Percentiles rank a stretch among this genome's conserved stretches.
Conservation (phyloP, 495 filamentous ascomycete genomes). For the Pseudoneurospora amorphoporcata region DNA sequence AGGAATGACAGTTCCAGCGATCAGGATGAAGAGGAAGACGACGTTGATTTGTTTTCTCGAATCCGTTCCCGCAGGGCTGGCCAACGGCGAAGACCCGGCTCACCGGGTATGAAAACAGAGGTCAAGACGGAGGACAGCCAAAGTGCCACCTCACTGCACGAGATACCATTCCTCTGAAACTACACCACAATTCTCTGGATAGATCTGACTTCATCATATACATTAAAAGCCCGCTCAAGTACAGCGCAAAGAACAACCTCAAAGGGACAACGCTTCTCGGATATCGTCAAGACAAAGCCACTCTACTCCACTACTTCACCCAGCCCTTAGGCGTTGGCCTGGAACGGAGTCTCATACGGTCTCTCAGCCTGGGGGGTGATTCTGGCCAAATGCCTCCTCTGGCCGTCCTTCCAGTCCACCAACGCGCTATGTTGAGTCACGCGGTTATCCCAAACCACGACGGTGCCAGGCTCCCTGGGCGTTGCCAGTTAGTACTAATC, state of each 20-base stretch:
- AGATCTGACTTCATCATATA: background rate
- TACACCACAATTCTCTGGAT: background rate
- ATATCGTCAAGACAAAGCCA: background rate
- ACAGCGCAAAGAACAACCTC: background rate
- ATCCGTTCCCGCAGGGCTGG: constrained; percentile 10
- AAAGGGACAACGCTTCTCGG: constrained; percentile 1
- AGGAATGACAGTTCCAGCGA: background rate
- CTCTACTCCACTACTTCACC: background rate
- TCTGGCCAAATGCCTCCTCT: constrained; percentile 68
- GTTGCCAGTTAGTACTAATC: too few species aligned
- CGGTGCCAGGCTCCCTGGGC: constrained; percentile 50
- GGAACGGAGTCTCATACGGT: constrained; percentile 59
- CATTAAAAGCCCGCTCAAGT: background rate
- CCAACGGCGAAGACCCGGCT: constrained; percentile 8
- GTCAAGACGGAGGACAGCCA: constrained; percentile 5
- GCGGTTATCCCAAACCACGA: constrained; percentile 86
- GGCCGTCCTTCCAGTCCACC: constrained; percentile 68
- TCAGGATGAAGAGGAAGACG: constrained; percentile 10
- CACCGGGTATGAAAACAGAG: background rate
- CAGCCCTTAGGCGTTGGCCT: constrained; percentile 27
- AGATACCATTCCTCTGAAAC: constrained; percentile 19
- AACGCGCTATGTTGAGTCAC: constrained; percentile 71
- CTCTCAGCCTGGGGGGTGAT: constrained; percentile 78
- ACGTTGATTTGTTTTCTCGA: constrained; percentile 13
- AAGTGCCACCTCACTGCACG: constrained; percentile 8